These are phyloP conservation scores for Neoascochyta sp. DNA, from an alignment of 2,329 filamentous ascomycete genomes.

Conservation along the genomic window DNA sequence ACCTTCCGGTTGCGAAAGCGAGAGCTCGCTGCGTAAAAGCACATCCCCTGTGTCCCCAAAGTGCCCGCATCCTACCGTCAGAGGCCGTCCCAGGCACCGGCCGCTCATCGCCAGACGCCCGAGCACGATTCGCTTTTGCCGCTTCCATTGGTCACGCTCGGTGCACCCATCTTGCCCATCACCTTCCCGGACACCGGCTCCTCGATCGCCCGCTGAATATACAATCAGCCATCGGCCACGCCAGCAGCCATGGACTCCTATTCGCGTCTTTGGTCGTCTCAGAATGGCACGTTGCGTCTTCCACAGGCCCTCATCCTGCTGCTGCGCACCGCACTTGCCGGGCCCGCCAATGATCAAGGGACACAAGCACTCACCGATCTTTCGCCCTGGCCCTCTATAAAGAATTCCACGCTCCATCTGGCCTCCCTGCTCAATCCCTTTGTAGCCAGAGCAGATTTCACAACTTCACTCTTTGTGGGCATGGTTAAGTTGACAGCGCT, in stretches of 20 bases:
- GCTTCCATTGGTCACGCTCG: constrained; percentile 30
- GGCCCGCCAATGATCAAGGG: constrained; percentile 20
- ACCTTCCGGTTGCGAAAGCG: constrained; percentile 14
- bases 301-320: constrained; percentile 37
- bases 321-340: constrained; percentile 26
- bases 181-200: constrained; percentile 19
- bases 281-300: constrained; percentile 35
- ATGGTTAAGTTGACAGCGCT: constrained; percentile 39
- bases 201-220: constrained; percentile 31
- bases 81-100: constrained; percentile 27
- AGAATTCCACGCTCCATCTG: constrained; percentile 17
- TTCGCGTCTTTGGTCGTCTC: constrained; percentile 29
- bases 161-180: constrained; percentile 13
- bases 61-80: constrained; percentile 25
- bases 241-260: constrained; percentile 34
- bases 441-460: constrained; percentile 14
- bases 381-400: constrained; percentile 27
- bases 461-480: constrained; percentile 29
- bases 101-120: constrained; percentile 26
- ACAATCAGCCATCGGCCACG: constrained; percentile 34
- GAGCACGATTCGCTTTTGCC: constrained; percentile 26
- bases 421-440: constrained; percentile 23
- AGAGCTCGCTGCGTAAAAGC: constrained; percentile 18
- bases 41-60: constrained; percentile 23
- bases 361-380: constrained; percentile 25